Percentiles rank a stretch among this genome's conserved stretches.
phyloP scores from a whole-genome alignment of 495 filamentous ascomycete genomes.

The Aspergillus ostianus region DNA sequence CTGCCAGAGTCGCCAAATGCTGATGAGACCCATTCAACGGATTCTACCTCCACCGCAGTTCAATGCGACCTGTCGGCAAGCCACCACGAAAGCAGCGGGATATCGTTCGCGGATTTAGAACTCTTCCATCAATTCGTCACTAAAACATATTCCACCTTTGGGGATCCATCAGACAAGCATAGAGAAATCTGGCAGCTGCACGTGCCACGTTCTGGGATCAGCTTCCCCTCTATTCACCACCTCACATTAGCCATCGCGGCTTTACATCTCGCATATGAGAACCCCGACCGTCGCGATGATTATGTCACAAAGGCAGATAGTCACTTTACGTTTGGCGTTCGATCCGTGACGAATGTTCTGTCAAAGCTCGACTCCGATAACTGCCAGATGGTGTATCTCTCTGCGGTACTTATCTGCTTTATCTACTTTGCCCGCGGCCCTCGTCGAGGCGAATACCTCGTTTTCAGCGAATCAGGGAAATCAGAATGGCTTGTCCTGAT shows the following conservation, averaged over 20 bases:
- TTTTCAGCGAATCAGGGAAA: slow-evolving; percentile 39
- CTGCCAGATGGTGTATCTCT: slow-evolving; percentile 46
- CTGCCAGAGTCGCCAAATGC: background rate
- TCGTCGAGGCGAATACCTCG: slow-evolving; percentile 36
- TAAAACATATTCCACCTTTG: slow-evolving; percentile 17
- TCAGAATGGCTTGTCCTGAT: slow-evolving; percentile 47
- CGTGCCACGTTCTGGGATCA: slow-evolving; percentile 41
- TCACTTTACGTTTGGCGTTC: slow-evolving; percentile 47
- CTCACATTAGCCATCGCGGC: slow-evolving; percentile 45
- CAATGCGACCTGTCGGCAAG: slow-evolving; percentile 17
- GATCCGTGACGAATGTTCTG: slow-evolving; percentile 39
- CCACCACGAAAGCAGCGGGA: slow-evolving; percentile 7
- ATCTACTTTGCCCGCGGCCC: slow-evolving; percentile 48
- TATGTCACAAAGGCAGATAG: slow-evolving; percentile 39
- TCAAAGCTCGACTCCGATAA: slow-evolving; percentile 35
- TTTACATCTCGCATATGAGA: slow-evolving; percentile 40
- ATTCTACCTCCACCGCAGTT: slow-evolving; percentile 6
- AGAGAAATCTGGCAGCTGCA: slow-evolving; percentile 36
- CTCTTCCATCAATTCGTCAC: slow-evolving; percentile 26
- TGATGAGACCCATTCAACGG: background rate
- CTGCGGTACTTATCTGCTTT: slow-evolving; percentile 44
- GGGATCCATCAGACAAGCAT: slow-evolving; percentile 8
- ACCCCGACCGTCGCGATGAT: slow-evolving; percentile 26
- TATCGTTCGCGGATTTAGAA: slow-evolving; percentile 29
- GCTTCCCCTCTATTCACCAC: slow-evolving; percentile 45